Base-by-base conservation (phyloP, 2,329 filamentous ascomycete species). In the Neonectria magnoliae region DNA sequence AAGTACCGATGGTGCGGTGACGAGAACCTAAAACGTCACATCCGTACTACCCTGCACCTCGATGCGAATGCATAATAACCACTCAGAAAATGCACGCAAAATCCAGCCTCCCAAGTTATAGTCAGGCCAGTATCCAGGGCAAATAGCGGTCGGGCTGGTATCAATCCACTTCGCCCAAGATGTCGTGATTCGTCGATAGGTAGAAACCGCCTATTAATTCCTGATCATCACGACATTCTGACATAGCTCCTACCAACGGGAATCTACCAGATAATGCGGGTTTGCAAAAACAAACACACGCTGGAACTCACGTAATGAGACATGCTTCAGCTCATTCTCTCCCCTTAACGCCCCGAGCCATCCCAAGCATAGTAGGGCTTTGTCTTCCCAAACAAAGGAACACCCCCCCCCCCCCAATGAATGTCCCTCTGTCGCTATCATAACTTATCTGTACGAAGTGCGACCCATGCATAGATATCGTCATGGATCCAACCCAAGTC, bases 401-500 rank as follows among this genome's bases (percentile, higher is more conserved):
- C 3, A n/a, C n/a, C n/a, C n/a, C n/a, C n/a, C n/a, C n/a, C n/a
- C 36, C 36, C 14, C 36, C 14, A 14, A 20, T 33, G 6, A 14
- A 14, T 33, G 3, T 10, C 48, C 10, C n/a, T 51, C n/a, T 20
- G 11, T 10, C 18, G 48, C 27, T 13, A n/a, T 18, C n/a, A n/a
- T 51, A 18, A 20, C 48, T 51, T 33, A 51, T 51, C 29, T 51
- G 7, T n/a, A 16, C 14, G 14, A 51, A 36, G 36, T n/a, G 14
- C 14, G 29, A 33, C 29, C 48, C 48, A 51, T 52, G 45, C 33
- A 62, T 57, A 13, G 18, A 47, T 52, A 47, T 52, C 45, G 59
- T 48, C 57, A 51, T 58, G 18, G 54, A 58, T 54, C 18, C 18
- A 16, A 29, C 27, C 33, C 10, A 27, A 29, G 18, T 10, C 45